These are phyloP conservation scores for Huntiella decipiens DNA, from an alignment of 2,329 filamentous ascomycete species.

Conservation along the genomic window DNA sequence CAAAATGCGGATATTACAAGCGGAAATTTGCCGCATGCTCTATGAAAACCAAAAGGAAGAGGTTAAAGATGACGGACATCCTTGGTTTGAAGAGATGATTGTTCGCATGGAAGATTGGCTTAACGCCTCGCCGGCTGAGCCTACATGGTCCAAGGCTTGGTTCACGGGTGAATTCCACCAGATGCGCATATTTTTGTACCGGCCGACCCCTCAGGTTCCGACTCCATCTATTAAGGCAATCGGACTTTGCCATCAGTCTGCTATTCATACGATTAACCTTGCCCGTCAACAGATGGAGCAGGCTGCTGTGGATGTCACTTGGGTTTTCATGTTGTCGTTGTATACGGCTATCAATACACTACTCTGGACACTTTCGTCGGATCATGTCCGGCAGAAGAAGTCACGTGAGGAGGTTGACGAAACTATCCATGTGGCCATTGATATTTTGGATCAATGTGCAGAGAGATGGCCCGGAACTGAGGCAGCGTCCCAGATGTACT, in stretches of 20 bases:
- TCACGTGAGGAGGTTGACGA: conserved; percentile 55
- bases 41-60: conserved; percentile 69
- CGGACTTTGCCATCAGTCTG: conserved; percentile 63
- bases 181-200: conserved; percentile 72
- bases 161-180: conserved; percentile 34
- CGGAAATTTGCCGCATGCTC: conserved; percentile 68
- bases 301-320: conserved; percentile 66
- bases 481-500: conserved; percentile 68
- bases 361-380: conserved; percentile 79
- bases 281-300: conserved; percentile 63
- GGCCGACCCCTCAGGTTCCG: conserved; percentile 81
- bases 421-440: conserved; percentile 54
- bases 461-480: conserved; percentile 84
- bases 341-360: conserved; percentile 87
- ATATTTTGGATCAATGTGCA: conserved; percentile 60
- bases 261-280: conserved; percentile 62
- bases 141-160: conserved; percentile 60
- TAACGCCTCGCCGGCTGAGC: conserved; percentile 52
- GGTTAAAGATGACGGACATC: conserved; percentile 61
- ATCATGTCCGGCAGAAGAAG: conserved; percentile 58
- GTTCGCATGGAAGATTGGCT: conserved; percentile 64
- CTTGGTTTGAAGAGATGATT: conserved; percentile 72
- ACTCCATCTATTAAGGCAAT: conserved; percentile 67
- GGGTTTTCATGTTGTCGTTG: conserved; percentile 76
- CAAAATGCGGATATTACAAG: conserved; percentile 72